Conservation (phyloP, 1,139 yeast genomes). For the Yamadazyma friedrichii region DNA sequence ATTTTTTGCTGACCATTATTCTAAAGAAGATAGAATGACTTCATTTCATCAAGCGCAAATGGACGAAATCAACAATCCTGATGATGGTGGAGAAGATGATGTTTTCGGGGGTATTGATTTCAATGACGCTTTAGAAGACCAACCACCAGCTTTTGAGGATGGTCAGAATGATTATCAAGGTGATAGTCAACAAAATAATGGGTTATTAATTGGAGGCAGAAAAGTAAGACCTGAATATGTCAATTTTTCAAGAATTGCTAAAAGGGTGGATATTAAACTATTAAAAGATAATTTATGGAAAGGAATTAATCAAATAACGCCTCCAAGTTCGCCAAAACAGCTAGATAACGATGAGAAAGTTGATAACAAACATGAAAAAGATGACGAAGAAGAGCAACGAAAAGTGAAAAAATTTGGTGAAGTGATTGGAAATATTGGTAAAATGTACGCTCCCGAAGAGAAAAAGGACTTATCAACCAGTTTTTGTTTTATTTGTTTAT, state of each 20-base stretch:
- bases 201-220: conserved; percentile 36
- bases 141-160: conserved; percentile 39
- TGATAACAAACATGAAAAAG: conserved; percentile 2
- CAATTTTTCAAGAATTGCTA: conserved; percentile 76
- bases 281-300: conserved; percentile 86
- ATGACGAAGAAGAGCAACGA: conserved; percentile 11
- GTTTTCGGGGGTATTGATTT: conserved; percentile 45
- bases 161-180: conserved; percentile 31
- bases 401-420: conserved; percentile 35
- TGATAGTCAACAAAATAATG: conserved; percentile 23
- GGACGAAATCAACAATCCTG: conserved; percentile 36
- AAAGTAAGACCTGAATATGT: conserved; percentile 60
- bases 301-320: conserved; percentile 31
- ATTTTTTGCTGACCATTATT: conserved; percentile 72
- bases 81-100: conserved; percentile 27
- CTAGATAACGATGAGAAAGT: conserved; percentile 3
- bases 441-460: conserved; percentile 50
- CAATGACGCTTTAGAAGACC: conserved; percentile 42
- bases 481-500: conserved; percentile 79
- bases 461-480: conserved; percentile 76
- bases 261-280: conserved; percentile 76
- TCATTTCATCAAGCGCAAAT: conserved; percentile 47
- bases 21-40: conserved; percentile 37
- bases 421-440: conserved; percentile 51
- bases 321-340: conserved; percentile 7